Conservation (phyloP, 495 filamentous ascomycete species). For the Neurospora sp. region DNA sequence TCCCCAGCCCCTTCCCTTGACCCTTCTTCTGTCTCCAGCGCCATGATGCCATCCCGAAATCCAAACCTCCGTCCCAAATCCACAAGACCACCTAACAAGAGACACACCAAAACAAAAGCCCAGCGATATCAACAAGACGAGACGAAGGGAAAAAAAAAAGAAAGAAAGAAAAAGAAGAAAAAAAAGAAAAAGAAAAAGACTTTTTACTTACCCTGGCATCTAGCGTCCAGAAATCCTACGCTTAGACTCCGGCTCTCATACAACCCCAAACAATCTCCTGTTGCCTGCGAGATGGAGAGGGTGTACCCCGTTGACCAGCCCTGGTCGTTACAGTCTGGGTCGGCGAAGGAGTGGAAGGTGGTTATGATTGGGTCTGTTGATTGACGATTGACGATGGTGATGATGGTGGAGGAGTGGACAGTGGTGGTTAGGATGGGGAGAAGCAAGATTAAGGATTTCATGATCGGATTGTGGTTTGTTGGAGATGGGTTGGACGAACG, state of each 20-base stretch:
- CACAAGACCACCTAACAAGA: no score
- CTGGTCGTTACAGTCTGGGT: not conserved
- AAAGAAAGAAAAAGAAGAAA: not conserved
- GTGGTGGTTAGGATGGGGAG: not conserved
- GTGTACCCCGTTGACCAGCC: not conserved
- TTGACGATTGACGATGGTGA: no score
- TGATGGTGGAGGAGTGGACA: not conserved
- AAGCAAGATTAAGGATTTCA: no score
- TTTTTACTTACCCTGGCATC: not conserved
- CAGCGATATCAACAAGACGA: not conserved
- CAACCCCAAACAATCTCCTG: not conserved
- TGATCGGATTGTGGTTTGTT: not conserved
- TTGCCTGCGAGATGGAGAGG: not conserved
- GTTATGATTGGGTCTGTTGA: not conserved
- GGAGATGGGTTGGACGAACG: not conserved
- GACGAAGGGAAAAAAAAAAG: not conserved
- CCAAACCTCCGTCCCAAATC: no score
- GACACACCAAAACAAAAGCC: not conserved
- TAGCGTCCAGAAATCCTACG: not conserved
- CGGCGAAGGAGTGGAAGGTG: not conserved
- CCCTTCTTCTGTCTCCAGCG: no score
- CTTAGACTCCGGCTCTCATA: not conserved
- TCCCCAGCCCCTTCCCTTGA: no score
- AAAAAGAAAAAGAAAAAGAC: not conserved
- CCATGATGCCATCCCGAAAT: no score